phyloP scores from a whole-genome alignment of 148 eudicot genomes.

The Linanthus parryae region DNA sequence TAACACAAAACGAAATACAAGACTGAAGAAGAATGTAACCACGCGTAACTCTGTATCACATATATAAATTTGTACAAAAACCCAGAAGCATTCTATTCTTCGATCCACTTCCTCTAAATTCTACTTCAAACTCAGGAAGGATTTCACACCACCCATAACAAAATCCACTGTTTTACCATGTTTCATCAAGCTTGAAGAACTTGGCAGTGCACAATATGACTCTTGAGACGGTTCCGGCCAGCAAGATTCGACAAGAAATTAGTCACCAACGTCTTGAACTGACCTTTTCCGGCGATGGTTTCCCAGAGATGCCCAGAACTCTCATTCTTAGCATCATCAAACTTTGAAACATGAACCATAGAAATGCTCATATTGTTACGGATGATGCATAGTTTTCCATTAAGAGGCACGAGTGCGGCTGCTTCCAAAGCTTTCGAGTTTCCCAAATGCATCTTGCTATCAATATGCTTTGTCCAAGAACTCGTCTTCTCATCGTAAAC shows the following conservation, averaged over 20 bases:
- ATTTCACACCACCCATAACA: too few relatives aligned
- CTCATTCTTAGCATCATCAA: constrained; percentile 22
- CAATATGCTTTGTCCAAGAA: constrained; percentile 76
- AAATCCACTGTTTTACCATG: neutral
- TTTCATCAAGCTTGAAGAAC: constrained; percentile 89
- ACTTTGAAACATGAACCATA: constrained; percentile 62
- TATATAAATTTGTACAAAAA: too few relatives aligned
- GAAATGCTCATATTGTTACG: constrained; percentile 87
- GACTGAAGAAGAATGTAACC: too few relatives aligned
- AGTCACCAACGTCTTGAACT: constrained; percentile 55
- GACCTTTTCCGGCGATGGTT: constrained; percentile 69
- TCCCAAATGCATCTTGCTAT: constrained; percentile 73
- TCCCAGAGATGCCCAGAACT: constrained; percentile 64
- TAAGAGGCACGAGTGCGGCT: constrained; percentile 70
- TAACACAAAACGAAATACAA: too few relatives aligned
- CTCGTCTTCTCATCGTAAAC: constrained; percentile 64
- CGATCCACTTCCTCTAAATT: too few relatives aligned
- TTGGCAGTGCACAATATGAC: constrained; percentile 81
- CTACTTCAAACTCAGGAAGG: too few relatives aligned
- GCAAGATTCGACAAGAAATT: constrained; percentile 73
- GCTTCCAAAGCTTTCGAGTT: constrained; percentile 76
- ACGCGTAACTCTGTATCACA: too few relatives aligned
- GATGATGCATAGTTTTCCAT: constrained; percentile 62
- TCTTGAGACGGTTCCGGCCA: constrained; percentile 58
- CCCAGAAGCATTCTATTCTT: too few relatives aligned